Conservation (phyloP, 306 rosid genomes). For the Inga laurina region DNA sequence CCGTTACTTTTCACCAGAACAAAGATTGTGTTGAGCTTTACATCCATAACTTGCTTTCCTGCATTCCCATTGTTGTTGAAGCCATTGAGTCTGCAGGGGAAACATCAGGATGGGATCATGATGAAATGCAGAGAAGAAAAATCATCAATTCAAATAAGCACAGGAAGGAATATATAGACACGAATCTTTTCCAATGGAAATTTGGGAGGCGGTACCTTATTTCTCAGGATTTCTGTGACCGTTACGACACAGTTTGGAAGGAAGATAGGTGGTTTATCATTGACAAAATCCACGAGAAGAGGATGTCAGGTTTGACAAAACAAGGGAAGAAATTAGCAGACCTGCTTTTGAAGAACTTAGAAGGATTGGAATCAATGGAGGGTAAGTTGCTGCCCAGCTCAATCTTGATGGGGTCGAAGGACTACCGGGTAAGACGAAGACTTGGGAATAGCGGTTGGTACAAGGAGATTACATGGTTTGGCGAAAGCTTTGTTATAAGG, state of each 20-base stretch:
- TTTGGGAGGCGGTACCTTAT: conserved; percentile 75
- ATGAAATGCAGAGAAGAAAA: conserved; percentile 61
- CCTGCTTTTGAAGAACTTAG: conserved; percentile 49
- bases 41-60: conserved; percentile 68
- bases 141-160: conserved; percentile 54
- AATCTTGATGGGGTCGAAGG: conserved; percentile 64
- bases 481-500: conserved; percentile 71
- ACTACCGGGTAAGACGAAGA: conserved; percentile 74
- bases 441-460: conserved; percentile 58
- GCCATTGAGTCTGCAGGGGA: conserved; percentile 79
- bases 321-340: conserved; percentile 52
- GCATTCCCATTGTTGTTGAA: conserved; percentile 66
- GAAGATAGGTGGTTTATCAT: conserved; percentile 79
- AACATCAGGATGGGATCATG: conserved; percentile 64
- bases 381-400: conserved; percentile 67
- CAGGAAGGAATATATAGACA: conserved; percentile 63
- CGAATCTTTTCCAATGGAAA: conserved; percentile 78
- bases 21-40: conserved; percentile 70
- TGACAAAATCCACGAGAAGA: conserved; percentile 59
- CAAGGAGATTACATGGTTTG: conserved; percentile 85
- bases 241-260: conserved; percentile 58
- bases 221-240: conserved; percentile 59
- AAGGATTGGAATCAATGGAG: conserved; percentile 45
- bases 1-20: conserved; percentile 55
- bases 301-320: conserved; percentile 42